These are phyloP conservation scores for Zoysia pacifica DNA, from an alignment of 176 grass and related monocot genomes.

Conservation along the genomic window DNA sequence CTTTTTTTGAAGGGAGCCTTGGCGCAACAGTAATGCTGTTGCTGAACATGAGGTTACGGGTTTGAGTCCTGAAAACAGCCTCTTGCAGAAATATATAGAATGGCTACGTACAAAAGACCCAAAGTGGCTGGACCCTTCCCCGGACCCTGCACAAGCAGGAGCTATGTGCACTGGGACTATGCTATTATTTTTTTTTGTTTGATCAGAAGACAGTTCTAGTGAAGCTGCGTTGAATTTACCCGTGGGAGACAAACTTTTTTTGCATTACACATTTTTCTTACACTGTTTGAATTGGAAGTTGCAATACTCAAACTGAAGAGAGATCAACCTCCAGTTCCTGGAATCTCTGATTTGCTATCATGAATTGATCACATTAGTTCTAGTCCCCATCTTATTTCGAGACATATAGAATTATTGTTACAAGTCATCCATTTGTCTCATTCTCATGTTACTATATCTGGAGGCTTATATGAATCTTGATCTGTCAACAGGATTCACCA, in stretches of 20 bases:
- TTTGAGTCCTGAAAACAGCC: too few species aligned
- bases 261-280: background rate
- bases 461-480: conserved; percentile 16
- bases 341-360: background rate
- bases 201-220: background rate
- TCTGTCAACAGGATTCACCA: conserved; percentile 70
- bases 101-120: too few species aligned
- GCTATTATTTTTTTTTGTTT: background rate
- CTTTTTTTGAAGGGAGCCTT: too few species aligned
- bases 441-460: conserved; percentile 31
- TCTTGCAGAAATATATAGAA: too few species aligned
- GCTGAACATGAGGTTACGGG: too few species aligned
- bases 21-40: too few species aligned
- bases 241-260: background rate
- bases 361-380: conserved; percentile 11
- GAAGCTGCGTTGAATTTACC: background rate
- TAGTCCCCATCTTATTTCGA: conserved; percentile 4
- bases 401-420: conserved; percentile 4
- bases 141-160: too few species aligned
- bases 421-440: background rate
- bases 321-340: background rate
- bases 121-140: too few species aligned
- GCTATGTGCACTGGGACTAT: too few species aligned
- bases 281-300: background rate
- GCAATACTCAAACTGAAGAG: background rate